Percentiles rank a stretch among this genome's conserved stretches.
Conservation (phyloP, 2,329 filamentous ascomycete genomes). For the Aureobasidium musti region DNA sequence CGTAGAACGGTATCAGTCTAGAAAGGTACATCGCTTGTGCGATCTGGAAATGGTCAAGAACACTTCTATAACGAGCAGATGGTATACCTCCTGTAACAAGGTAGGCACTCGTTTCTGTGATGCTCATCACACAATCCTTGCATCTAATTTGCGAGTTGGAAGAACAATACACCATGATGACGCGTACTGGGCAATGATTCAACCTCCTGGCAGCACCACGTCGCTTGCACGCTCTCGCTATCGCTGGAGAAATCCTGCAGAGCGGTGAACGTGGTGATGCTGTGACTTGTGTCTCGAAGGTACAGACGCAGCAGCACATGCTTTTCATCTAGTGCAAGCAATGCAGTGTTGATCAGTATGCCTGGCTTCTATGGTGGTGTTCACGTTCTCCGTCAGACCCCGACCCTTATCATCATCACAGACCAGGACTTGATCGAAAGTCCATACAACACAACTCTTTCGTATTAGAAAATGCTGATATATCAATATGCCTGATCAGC, state of each 20-base stretch:
- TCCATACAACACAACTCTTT: neutral
- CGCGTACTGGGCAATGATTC: neutral
- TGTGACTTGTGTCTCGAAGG: neutral
- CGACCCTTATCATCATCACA: neutral
- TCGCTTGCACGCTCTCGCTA: slow-evolving; percentile 1
- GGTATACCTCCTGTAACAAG: neutral
- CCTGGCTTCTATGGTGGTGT: neutral
- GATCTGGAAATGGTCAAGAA: neutral
- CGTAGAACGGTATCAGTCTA: neutral
- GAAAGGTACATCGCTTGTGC: neutral
- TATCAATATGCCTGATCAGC: neutral
- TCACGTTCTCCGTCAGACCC: neutral
- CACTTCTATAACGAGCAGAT: neutral
- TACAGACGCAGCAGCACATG: neutral
- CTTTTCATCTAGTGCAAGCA: neutral
- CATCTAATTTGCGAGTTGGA: neutral
- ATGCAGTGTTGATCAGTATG: neutral
- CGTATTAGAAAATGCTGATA: slow-evolving; percentile 4
- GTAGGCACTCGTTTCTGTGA: neutral
- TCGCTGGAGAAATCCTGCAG: neutral
- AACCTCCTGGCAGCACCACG: neutral
- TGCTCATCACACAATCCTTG: neutral
- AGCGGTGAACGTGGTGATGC: neutral
- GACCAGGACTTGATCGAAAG: neutral
- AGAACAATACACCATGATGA: slow-evolving; percentile 5